Evolutionary conservation across 129 eudicot species (phyloP), one percentile per base, ranked within the genome.

Genomic region (Glebionis coronaria): DNA sequence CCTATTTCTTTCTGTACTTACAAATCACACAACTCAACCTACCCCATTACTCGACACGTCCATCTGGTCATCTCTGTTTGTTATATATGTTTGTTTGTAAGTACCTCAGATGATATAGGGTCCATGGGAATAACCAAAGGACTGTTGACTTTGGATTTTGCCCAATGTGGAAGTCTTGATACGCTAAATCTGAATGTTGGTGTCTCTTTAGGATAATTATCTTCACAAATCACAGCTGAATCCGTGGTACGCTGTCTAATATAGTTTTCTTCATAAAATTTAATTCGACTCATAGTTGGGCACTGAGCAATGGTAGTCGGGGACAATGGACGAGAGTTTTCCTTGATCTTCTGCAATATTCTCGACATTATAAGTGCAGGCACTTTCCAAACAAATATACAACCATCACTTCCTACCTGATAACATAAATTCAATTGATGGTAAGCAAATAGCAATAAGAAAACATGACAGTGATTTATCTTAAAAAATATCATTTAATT

Each of bases 121-220:
- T 70, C 76, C 49, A 69, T 20, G 56, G 79, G 82, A 35, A 77
- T 57, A 56, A 72, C 56, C 61, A 49, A 42, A 54, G 83, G 76
- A 44, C 64, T 66, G 56, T 69, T 82, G 64, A 82, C 81, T 78
- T 87, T 84, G 35, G 72, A 75, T 61, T 82, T 80, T 20, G 95
- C 95, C 95, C 95, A 87, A 14, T 70, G 81, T 61, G 95, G 95
- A 74, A 87, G 90, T 47, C 88, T 80, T 28, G 95, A 87, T 23
- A 84, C 69, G 35, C 90, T 87, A 74, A 87, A 84, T 62, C 52
- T 79, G 62, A 87, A 87, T 47, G 76, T 52, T 56, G 82, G 71
- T 29, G 76, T 70, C 74, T 56, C 79, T 71, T 76, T 85, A 14
- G 65, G 71, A 14, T 68, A 67, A 15, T 68, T 70, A 66, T 64